phyloP scores from a whole-genome alignment of 768 basidiomycete genomes.

The Plicaturopsis crispa region DNA sequence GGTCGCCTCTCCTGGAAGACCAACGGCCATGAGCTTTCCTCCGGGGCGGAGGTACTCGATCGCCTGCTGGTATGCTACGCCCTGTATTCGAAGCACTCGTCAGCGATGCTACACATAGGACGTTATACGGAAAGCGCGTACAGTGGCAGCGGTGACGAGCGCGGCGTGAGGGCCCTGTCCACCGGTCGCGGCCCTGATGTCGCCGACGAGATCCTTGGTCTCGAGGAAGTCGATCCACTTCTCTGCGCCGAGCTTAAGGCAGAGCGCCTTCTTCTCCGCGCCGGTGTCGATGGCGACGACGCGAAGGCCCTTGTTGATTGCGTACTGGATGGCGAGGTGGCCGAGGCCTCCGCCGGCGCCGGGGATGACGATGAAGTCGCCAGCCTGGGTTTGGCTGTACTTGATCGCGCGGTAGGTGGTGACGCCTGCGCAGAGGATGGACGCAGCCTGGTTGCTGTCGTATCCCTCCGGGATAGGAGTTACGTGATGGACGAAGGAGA shows the following conservation, averaged over 20 bases:
- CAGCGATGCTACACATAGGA: slow-evolving; percentile 20
- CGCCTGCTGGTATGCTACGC: slow-evolving; percentile 42
- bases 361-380: slow-evolving; percentile 72
- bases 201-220: slow-evolving; percentile 55
- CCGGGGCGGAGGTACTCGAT: slow-evolving; percentile 69
- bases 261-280: slow-evolving; percentile 59
- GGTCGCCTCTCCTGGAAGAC: slow-evolving; percentile 55
- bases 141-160: slow-evolving; percentile 33
- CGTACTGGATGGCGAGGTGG: slow-evolving; percentile 81
- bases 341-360: slow-evolving; percentile 82
- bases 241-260: slow-evolving; percentile 59
- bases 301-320: slow-evolving; percentile 65
- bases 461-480: slow-evolving; percentile 73
- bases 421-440: slow-evolving; percentile 76
- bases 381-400: slow-evolving; percentile 51
- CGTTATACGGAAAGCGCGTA: slow-evolving; percentile 3
- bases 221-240: slow-evolving; percentile 74
- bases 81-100: background rate
- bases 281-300: slow-evolving; percentile 80
- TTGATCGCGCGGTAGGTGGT: slow-evolving; percentile 87
- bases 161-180: slow-evolving; percentile 71
- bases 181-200: slow-evolving; percentile 53
- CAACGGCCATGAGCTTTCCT: slow-evolving; percentile 74
- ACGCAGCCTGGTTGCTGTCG: slow-evolving; percentile 60
- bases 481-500: slow-evolving; percentile 66